Base-by-base conservation (phyloP, 2,329 filamentous ascomycete species). In the Ophiocordyceps australis region DNA sequence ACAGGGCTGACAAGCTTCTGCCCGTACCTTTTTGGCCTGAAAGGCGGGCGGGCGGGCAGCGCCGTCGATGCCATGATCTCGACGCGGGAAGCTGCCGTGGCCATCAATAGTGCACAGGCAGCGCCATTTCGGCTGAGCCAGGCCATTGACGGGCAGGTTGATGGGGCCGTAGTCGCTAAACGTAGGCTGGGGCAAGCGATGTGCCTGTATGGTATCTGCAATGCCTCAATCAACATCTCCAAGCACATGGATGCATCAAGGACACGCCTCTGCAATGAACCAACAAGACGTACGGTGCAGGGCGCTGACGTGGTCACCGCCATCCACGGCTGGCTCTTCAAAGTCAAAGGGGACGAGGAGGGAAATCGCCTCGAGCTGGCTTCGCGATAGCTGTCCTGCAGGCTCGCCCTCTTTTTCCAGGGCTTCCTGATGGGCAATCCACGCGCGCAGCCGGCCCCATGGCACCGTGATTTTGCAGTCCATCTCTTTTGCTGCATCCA, bases 21-120 rank as follows among this genome's bases (percentile, higher is more conserved):
- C 9, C 23, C 35, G 15, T 27, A 46, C 57, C 48, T 62, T 67
- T 35, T 67, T 67, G 15, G 38, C 46, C 9, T 40, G 29, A 27
- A 65, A 68, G 1, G 37, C 30, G 0, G 54, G 54, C 17, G 37
- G 30, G 4, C 35, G 30, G 17, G 38, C 28, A 5, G 41, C 41
- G 6, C 32, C 24, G 1, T 37, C 31, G 9, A 43, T 36, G 14
- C 55, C 55, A 25, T 49, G 52, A 12, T 49, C 51, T 40, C 31
- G 25, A 9, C 36, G 30, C 6, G 38, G 42, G 23, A 45, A 52
- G 15, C 30, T 31, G 9, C 34, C 31, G 18, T 22, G 26, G 21
- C 30, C 32, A 1, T 35, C 22, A 7, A 50, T 22, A 4, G 26
- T 32, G 28, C 45, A 52, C 12, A 30, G 22, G 14, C 33, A 36